Conservation (phyloP, 257 asterid genomes). For the Solanum pinnatisectum region DNA sequence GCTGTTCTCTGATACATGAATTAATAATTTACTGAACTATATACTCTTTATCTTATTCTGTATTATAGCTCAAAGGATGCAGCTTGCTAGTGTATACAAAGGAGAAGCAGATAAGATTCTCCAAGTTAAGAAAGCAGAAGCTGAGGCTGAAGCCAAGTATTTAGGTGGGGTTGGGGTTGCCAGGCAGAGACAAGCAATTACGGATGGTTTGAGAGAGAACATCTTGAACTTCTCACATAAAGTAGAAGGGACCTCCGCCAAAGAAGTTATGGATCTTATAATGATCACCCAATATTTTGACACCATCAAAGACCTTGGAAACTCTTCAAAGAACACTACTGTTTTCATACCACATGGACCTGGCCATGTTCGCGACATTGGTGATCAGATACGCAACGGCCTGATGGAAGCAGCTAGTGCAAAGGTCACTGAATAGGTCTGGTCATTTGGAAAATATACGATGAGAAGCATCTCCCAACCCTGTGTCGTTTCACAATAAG, state of each 20-base stretch:
- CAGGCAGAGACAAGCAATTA: conserved; percentile 97
- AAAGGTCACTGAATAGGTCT: conserved; percentile 11
- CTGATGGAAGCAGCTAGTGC: conserved; percentile 78
- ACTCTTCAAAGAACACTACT: conserved; percentile 77
- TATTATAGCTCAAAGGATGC: conserved; percentile 87
- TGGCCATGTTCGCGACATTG: conserved; percentile 88
- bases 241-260: conserved; percentile 77
- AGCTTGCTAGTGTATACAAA: conserved; percentile 90
- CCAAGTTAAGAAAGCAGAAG: conserved; percentile 86
- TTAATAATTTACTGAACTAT: neutral
- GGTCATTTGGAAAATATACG: neutral
- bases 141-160: conserved; percentile 94
- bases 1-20: neutral
- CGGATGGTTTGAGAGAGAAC: conserved; percentile 91
- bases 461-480: neutral
- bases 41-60: neutral
- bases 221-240: conserved; percentile 84
- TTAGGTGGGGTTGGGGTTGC: conserved; percentile 99
- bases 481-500: neutral
- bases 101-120: conserved; percentile 96
- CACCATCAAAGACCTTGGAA: conserved; percentile 93
- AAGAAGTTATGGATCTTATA: conserved; percentile 96
- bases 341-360: conserved; percentile 95
- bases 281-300: conserved; percentile 96
- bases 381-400: conserved; percentile 90